A percentile compares a stretch with the other conserved stretches of the same genome.
phyloP scores from a whole-genome alignment of 345 rosid species.

The Lepidium sativum region DNA sequence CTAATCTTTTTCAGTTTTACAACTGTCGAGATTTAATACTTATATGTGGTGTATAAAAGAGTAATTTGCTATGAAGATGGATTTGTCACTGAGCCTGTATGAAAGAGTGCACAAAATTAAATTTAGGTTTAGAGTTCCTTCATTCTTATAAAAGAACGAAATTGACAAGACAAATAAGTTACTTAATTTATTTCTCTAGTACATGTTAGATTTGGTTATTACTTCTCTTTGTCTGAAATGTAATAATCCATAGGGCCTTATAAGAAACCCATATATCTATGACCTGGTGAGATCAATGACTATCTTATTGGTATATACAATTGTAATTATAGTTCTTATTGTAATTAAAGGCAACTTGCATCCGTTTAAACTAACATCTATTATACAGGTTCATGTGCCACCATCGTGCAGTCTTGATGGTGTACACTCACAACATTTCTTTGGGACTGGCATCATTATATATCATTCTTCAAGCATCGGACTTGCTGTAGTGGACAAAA shows the following conservation, averaged over 20 bases:
- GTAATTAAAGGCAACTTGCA: constrained; percentile 9
- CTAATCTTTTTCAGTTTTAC: constrained; percentile 2
- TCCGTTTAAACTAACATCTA: constrained; percentile 12
- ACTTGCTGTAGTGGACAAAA: constrained; percentile 87
- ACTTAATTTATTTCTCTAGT: neutral
- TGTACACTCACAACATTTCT: constrained; percentile 68
- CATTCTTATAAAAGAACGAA: neutral
- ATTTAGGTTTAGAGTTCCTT: constrained; percentile 2
- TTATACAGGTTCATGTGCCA: constrained; percentile 86
- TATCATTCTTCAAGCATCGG: constrained; percentile 86
- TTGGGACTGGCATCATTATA: constrained; percentile 85
- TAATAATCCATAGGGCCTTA: neutral
- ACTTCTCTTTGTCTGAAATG: neutral
- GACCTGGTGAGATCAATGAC: neutral
- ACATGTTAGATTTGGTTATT: constrained; percentile 11
- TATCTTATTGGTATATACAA: neutral
- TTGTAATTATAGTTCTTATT: constrained; percentile 1
- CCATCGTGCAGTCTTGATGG: constrained; percentile 92
- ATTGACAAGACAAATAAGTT: neutral
- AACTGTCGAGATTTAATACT: neutral
- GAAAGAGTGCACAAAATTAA: neutral
- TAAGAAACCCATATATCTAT: neutral
- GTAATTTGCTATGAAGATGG: constrained; percentile 5
- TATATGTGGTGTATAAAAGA: neutral
- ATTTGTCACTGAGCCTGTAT: neutral